A percentile compares a stretch with the other conserved stretches of the same genome.
Conservation (phyloP, 371 early-diverging fungal genomes). For the Lichtheimia ornata region DNA sequence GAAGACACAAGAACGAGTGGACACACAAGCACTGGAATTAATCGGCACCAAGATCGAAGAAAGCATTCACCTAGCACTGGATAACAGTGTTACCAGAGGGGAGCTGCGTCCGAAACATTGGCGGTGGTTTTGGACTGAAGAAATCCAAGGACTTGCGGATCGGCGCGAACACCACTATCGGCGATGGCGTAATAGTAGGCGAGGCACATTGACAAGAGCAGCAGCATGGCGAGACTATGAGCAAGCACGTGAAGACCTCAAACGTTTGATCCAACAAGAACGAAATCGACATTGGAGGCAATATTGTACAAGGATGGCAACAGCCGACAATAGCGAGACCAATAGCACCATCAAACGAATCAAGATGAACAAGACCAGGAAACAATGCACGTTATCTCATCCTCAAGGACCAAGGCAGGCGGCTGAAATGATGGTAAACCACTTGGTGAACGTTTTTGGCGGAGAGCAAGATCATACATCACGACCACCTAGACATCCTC, state of each 20-base stretch:
- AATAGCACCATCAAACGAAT: constrained; percentile 9
- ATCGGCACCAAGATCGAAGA: not conserved
- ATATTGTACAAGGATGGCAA: constrained; percentile 8
- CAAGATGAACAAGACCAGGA: not conserved
- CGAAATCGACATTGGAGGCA: constrained; percentile 5
- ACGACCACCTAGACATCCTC: too few relatives aligned
- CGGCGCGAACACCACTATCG: constrained; percentile 2
- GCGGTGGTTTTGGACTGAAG: constrained; percentile 12
- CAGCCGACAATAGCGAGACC: not conserved
- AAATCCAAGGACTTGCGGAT: constrained; percentile 3
- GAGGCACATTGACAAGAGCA: not conserved
- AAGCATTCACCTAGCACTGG: constrained; percentile 10
- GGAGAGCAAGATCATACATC: too few relatives aligned
- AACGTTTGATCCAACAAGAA: not conserved
- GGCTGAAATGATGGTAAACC: constrained; percentile 8
- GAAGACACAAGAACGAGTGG: not conserved
- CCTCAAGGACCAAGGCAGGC: constrained; percentile 12
- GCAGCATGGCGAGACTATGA: not conserved
- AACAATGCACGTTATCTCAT: constrained; percentile 5
- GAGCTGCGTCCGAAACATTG: not conserved
- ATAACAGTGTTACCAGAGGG: constrained; percentile 4
- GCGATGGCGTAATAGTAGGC: constrained; percentile 12
- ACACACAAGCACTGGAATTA: not conserved
- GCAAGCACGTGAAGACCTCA: not conserved
- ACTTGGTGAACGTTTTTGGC: constrained; percentile 6